Evolutionary conservation across 2,329 filamentous ascomycete genomes (phyloP), one percentile per base, ranked within the genome.

Genomic region (Xylariaceae sp.): DNA sequence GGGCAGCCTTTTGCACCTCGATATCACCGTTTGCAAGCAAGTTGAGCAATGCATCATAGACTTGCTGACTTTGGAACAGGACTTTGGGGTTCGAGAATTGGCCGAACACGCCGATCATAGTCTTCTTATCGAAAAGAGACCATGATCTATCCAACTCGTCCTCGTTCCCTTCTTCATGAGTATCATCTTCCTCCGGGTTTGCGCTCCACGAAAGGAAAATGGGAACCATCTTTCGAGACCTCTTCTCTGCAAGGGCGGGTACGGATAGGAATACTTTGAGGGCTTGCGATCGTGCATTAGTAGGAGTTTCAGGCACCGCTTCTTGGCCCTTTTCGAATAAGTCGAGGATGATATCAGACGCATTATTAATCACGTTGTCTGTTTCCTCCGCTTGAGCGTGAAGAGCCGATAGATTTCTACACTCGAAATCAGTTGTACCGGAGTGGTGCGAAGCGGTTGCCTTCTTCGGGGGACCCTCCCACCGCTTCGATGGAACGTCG

Each of bases 31-130:
- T 96, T 49, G 87, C 84, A 65, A 97, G 79, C 18, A 97, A 80
- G 37, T 82, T 80, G 15, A 97, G 77, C 23, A 97, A 78, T 13
- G 90, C 86, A 6, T 83, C 76, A 67, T 92, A 89, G 0, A 96
- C 92, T 57, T 90, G 86, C 8, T 85, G 79, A 37, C 88, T 83
- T 68, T 86, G 88, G 73, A 86, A 97, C 3, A 99, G 77, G 0
- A 92, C 91, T 67, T 82, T 89, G 0, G 94, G 91, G 70, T 99
- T 99, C 53, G 82, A 78, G 70, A 97, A 97, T 63, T 92, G 86
- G 0, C 89, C 83, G 70, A 99, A 92, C 4, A 99, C 80, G 1
- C 82, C 82, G 39, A 99, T 80, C 69, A 97, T 85, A 1, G 87
- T 83, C 71, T 96, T 93, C 64, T 93, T 88, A 71, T 99, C 94